Percentiles rank a stretch among this genome's conserved stretches.
Evolutionary conservation across 306 rosid genomes (phyloP).

Genomic region (Cicer bijugum): DNA sequence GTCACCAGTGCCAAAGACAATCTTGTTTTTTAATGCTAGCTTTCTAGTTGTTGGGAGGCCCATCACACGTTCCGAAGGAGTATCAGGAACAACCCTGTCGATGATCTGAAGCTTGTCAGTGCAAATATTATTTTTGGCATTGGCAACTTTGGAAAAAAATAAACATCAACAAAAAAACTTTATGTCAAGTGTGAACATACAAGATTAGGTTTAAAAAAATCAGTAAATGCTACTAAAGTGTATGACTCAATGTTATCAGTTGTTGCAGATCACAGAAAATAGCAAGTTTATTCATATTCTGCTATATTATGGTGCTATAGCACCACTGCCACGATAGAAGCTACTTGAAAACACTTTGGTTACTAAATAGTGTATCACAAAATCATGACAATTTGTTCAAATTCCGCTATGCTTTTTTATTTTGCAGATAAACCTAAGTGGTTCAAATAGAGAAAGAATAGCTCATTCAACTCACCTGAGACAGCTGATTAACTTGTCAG

Average conservation of each 20-base stretch:
- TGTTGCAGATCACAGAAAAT: not conserved
- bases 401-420: not conserved
- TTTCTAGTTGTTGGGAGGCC: conserved; percentile 87
- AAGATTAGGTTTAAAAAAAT: not conserved
- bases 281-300: not conserved
- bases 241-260: too few relatives aligned
- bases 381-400: not conserved
- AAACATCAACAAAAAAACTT: conserved; percentile 24
- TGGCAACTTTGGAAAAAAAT: not conserved
- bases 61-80: conserved; percentile 78
- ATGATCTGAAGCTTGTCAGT: conserved; percentile 44
- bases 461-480: conserved; percentile 63
- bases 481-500: conserved; percentile 63
- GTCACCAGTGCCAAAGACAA: conserved; percentile 92
- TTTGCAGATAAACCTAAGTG: conserved; percentile 28
- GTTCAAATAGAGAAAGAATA: conserved; percentile 14
- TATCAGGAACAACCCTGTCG: conserved; percentile 78
- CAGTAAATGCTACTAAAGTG: not conserved
- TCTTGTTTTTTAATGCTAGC: conserved; percentile 84
- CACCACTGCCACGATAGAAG: not conserved
- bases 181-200: conserved; percentile 18
- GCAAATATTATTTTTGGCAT: conserved; percentile 29
- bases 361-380: not conserved
- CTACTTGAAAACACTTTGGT: too few relatives aligned
- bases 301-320: not conserved